Conservation (phyloP, 805 yeast genomes). For the Starmera amethionina region DNA sequence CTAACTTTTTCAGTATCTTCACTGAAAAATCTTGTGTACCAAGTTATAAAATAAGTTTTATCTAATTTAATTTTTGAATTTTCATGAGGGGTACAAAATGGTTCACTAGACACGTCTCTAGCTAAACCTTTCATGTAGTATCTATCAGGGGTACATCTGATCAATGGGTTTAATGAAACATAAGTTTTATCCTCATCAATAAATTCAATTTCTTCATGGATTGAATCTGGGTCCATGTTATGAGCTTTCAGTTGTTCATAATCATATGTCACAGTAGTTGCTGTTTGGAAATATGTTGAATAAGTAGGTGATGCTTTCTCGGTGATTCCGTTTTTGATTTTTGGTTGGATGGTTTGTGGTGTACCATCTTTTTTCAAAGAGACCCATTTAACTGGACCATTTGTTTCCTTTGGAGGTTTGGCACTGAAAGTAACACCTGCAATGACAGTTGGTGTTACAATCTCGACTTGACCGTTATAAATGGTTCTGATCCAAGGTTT, state of each 20-base stretch:
- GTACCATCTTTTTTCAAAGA: conserved; percentile 66
- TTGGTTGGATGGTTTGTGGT: conserved; percentile 73
- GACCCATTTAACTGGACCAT: conserved; percentile 74
- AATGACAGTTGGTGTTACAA: conserved; percentile 61
- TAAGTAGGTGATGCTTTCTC: conserved; percentile 62
- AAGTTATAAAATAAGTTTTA: conserved; percentile 62
- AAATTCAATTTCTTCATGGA: conserved; percentile 42
- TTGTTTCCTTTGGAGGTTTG: conserved; percentile 37
- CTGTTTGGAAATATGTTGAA: conserved; percentile 68
- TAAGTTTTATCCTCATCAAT: conserved; percentile 68
- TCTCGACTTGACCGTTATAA: conserved; percentile 41
- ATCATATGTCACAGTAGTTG: conserved; percentile 43
- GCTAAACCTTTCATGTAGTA: conserved; percentile 58
- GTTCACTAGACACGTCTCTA: conserved; percentile 48
- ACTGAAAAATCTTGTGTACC: conserved; percentile 64
- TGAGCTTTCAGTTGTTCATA: conserved; percentile 65
- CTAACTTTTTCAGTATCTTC: conserved; percentile 50
- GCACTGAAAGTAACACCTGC: conserved; percentile 45
- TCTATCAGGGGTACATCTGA: conserved; percentile 77
- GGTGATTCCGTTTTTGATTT: conserved; percentile 62
- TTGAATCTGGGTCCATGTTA: conserved; percentile 55
- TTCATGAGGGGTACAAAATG: conserved; percentile 81
- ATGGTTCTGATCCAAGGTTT: conserved; percentile 71
- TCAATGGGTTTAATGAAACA: conserved; percentile 61
- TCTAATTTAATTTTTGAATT: conserved; percentile 46